Evolutionary conservation across 2,329 filamentous ascomycete genomes (phyloP).

Genomic region (Cladorrhinum sp.): DNA sequence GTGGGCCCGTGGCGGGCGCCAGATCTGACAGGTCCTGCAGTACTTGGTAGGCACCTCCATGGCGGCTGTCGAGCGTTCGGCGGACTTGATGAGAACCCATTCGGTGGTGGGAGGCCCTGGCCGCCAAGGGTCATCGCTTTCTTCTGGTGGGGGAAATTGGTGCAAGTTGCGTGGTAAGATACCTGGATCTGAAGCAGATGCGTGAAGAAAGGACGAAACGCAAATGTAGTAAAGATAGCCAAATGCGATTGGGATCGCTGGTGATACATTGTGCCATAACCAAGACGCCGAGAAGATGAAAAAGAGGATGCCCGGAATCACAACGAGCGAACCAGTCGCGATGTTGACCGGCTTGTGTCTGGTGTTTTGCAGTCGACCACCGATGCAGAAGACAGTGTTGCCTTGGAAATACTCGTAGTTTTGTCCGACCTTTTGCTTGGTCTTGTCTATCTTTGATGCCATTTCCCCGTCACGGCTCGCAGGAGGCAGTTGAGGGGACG

Average conservation of each 20-base stretch:
- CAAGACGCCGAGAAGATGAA: conserved; percentile 81
- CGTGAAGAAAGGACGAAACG: conserved; percentile 90
- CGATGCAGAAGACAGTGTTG: conserved; percentile 85
- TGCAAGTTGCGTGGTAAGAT: conserved; percentile 92
- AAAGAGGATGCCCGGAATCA: conserved; percentile 77
- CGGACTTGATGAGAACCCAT: conserved; percentile 87
- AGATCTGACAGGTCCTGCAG: conserved; percentile 96
- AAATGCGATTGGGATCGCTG: conserved; percentile 84
- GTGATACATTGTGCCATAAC: conserved; percentile 82
- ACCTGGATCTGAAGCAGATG: conserved; percentile 87
- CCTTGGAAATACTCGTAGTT: conserved; percentile 94
- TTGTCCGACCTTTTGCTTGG: conserved; percentile 51
- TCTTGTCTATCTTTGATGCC: conserved; percentile 22
- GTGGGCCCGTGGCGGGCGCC: conserved; percentile 91
- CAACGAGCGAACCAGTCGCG: conserved; percentile 75
- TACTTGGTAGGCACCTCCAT: conserved; percentile 99
- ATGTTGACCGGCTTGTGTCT: conserved; percentile 85
- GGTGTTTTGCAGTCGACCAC: conserved; percentile 85
- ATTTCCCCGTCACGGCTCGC: conserved; percentile 27
- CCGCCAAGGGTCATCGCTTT: conserved; percentile 75
- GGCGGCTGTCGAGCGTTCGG: conserved; percentile 70
- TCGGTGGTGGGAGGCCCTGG: conserved; percentile 84
- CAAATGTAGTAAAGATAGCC: conserved; percentile 89
- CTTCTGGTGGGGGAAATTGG: conserved; percentile 72
- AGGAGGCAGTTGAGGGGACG: conserved; percentile 62